Percentiles rank a stretch among this genome's conserved stretches.
Conservation (phyloP, 2,329 filamentous ascomycete genomes). For the Corynespora cassiicola region DNA sequence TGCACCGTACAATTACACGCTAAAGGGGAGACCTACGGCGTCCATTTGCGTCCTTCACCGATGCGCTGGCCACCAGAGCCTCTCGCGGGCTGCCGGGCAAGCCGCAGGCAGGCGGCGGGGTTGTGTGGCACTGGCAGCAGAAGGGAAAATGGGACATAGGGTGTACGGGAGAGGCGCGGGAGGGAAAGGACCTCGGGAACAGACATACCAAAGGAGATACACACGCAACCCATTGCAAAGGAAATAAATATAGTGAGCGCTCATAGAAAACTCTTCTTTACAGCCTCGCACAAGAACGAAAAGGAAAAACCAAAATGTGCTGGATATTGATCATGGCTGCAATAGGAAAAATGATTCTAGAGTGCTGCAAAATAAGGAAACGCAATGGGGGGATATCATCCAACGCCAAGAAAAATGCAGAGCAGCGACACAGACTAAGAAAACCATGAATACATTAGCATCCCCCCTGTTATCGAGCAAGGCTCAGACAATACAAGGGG, state of each 20-base stretch:
- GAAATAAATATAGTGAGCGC: slow-evolving; percentile 24
- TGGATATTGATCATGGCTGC: slow-evolving; percentile 2
- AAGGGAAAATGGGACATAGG: slow-evolving; percentile 37
- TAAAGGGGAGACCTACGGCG: slow-evolving; percentile 6
- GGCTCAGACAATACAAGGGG: slow-evolving; percentile 14
- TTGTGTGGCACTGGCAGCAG: slow-evolving; percentile 22
- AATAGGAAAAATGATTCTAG: slow-evolving; percentile 18
- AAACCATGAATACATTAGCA: slow-evolving; percentile 40
- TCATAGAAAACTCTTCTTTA: slow-evolving; percentile 11
- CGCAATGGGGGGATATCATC: slow-evolving; percentile 45
- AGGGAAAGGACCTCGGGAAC: slow-evolving; percentile 51
- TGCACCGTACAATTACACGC: slow-evolving; percentile 31
- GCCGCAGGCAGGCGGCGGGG: slow-evolving; percentile 42
- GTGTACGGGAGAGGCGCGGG: slow-evolving; percentile 50
- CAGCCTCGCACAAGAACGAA: slow-evolving; percentile 11
- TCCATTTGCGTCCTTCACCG: slow-evolving; percentile 35
- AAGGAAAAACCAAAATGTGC: background rate
- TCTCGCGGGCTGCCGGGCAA: slow-evolving; percentile 47
- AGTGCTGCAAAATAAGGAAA: slow-evolving; percentile 25
- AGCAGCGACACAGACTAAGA: slow-evolving; percentile 41
- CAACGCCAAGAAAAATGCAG: slow-evolving; percentile 44
- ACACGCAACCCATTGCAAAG: slow-evolving; percentile 32
- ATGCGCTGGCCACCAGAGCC: slow-evolving; percentile 13
- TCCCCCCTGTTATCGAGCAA: slow-evolving; percentile 9
- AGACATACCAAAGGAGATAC: slow-evolving; percentile 49